Base-by-base conservation (phyloP, 2,329 filamentous ascomycete genomes). In the Pyrenochaeta sp. region DNA sequence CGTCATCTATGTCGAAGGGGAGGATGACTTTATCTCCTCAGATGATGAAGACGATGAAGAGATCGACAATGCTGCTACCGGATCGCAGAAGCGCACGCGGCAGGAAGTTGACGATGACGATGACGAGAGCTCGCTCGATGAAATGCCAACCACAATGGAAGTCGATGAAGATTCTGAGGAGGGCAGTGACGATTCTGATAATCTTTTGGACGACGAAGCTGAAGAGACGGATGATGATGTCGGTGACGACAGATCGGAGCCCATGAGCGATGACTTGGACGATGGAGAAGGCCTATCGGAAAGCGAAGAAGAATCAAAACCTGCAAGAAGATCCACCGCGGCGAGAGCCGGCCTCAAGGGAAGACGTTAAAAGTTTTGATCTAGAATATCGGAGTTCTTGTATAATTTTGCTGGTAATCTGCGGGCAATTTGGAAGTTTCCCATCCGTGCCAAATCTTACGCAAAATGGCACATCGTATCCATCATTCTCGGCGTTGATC, bases 1-100 rank as follows among this genome's bases (percentile, higher is more conserved):
- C 14, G 80, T 95, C 4, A 87, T 96, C 38, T 96, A 94, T 67
- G 89, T 96, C 2, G 92, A 96, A 69, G 91, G 89, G 1, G 82
- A 91, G 60, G 85, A 87, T 20, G 81, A 85, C 21, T 71, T 84
- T 22, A 77, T 81, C 14, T 77, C 74, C 26, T 73, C 63, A 2
- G 71, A 68, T 19, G 74, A 76, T 23, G 73, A 71, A 42, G 74
- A 75, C 10, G 79, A 81, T 44, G 46, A 53, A 2, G 52, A 53
- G 5, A 54, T 42, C n/a, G 48, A 52, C 27, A 48, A 53, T 6
- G 44, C 48, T 15, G 53, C 44, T n/a, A 29, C 53, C 11, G 53
- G 45, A 7, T 36, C 48, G 21, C 56, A 55, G 21, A 69, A 67
- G 43, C 54, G 61, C 22, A 48, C 48, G 48, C 50, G 55, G n/a